Conservation (phyloP, 139 green algal species). For the Edaphochlamys debaryana region DNA sequence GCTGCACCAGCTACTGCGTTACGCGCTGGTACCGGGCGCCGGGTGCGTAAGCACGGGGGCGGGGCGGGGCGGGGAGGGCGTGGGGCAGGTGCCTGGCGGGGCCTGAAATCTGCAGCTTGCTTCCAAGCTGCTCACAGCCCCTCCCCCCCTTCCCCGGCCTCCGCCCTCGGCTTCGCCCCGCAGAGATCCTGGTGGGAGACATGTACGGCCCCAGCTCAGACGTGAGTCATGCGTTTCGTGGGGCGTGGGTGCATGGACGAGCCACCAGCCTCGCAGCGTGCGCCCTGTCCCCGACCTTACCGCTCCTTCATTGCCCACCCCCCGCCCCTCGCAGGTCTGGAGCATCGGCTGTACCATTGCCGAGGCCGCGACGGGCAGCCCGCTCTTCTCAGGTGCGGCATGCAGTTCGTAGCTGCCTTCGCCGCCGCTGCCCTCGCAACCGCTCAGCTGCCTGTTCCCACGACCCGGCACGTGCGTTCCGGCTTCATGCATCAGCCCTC, state of each 20-base stretch:
- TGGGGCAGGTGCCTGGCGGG: neutral
- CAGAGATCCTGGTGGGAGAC: conserved; percentile 81
- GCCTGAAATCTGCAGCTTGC: neutral
- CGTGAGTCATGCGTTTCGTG: neutral
- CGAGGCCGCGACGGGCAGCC: conserved; percentile 4
- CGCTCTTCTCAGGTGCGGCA: conserved; percentile 2
- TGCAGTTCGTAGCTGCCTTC: neutral
- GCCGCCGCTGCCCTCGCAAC: neutral
- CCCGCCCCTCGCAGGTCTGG: neutral
- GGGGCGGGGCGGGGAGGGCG: too few relatives aligned
- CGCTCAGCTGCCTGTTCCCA: neutral
- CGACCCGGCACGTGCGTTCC: neutral
- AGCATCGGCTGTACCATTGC: conserved; percentile 7
- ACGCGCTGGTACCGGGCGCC: conserved; percentile 69
- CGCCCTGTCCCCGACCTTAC: neutral
- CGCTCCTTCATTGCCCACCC: neutral
- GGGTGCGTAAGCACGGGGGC: neutral
- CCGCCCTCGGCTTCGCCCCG: neutral
- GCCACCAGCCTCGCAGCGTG: too few relatives aligned
- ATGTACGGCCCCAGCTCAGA: conserved; percentile 63
- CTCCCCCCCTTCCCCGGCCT: too few relatives aligned
- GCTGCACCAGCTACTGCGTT: conserved; percentile 74
- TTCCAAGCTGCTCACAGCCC: neutral
- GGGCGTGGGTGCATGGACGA: neutral
- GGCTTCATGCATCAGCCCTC: neutral